Base-by-base conservation (phyloP, 495 filamentous ascomycete species). In the Clohesyomyces aquaticus region DNA sequence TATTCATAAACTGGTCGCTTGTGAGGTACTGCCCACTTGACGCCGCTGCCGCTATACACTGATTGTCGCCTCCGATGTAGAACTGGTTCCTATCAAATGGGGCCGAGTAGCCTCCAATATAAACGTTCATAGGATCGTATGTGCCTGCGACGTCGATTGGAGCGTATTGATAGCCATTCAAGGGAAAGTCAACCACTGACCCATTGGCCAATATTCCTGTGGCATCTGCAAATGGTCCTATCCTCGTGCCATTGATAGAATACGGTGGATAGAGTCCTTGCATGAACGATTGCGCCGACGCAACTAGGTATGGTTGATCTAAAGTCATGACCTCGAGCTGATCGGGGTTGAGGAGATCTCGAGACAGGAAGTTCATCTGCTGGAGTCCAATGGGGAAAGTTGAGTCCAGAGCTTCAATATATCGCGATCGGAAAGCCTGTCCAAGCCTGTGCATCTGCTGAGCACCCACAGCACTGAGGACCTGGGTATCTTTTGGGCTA, bases 231-330 rank as follows among this genome's bases (percentile, higher is more conserved):
- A 69, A 28, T 49, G 80, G 78, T 22, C 76, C 69, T 19, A 78
- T 74, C 3, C 55, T 21, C 48, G 72, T 74, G 12, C 72, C 66
- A 18, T 76, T 71, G 19, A 74, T 67, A 21, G 83, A 78, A 50
- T 64, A 62, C 2, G 91, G 89, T 16, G 91, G 90, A 70, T 95
- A 96, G 9, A 95, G 77, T 9, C 87, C 90, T 76, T 93, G 89
- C 70, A 93, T 79, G 70, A 93, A 95, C 4, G 85, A 88, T 66
- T 87, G 80, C 1, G 88, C 88, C 3, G 88, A 88, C 19, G 78
- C 84, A 50, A 80, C 72, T 16, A 80, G 76, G 55, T 79, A 79
- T 47, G 82, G 76, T 56, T 83, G 74, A 35, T 81, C 76, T 8
- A 76, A 75, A 0, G 81, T 72, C n/a, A 76, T 52, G 38, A 83